These are phyloP conservation scores for Ogataea pini DNA, from an alignment of 805 yeast species.

Conservation along the genomic window DNA sequence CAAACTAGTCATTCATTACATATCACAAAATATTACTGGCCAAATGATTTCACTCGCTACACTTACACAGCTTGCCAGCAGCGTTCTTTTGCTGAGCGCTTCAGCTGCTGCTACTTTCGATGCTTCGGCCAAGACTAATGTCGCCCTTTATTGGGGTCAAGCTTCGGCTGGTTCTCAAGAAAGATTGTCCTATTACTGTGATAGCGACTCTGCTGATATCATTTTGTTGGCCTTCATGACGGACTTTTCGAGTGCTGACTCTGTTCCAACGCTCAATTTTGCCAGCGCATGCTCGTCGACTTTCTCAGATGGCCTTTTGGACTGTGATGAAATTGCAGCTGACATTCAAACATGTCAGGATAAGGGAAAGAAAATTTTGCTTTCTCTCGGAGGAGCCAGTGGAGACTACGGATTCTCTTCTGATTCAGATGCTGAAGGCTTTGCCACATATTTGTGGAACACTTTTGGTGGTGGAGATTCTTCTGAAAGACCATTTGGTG, in stretches of 20 bases:
- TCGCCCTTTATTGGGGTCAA: slow-evolving; percentile 92
- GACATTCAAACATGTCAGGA: slow-evolving; percentile 78
- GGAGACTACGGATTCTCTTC: slow-evolving; percentile 55
- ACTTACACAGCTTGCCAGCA: slow-evolving; percentile 14
- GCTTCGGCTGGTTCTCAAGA: slow-evolving; percentile 63
- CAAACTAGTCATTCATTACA: slow-evolving; percentile 4
- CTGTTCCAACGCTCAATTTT: slow-evolving; percentile 52
- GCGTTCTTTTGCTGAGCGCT: slow-evolving; percentile 16
- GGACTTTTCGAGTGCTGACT: slow-evolving; percentile 49
- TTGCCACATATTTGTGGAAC: slow-evolving; percentile 62
- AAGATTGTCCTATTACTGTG: slow-evolving; percentile 59
- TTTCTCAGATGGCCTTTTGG: slow-evolving; percentile 43
- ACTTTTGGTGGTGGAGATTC: slow-evolving; percentile 62
- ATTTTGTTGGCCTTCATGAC: slow-evolving; percentile 70
- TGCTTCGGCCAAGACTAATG: slow-evolving; percentile 49
- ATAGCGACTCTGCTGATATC: slow-evolving; percentile 67
- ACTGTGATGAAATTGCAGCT: slow-evolving; percentile 47
- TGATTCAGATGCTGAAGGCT: slow-evolving; percentile 55
- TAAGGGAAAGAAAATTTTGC: slow-evolving; percentile 72
- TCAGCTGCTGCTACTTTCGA: slow-evolving; percentile 30
- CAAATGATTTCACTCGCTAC: slow-evolving; percentile 12
- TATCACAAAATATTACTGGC: background rate
- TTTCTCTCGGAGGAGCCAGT: slow-evolving; percentile 77
- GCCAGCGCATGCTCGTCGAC: slow-evolving; percentile 49
- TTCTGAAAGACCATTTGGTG: slow-evolving; percentile 60